Evolutionary conservation across 163 green algal species (phyloP).

Genomic region (Coccomyxa subellipsoidea): DNA sequence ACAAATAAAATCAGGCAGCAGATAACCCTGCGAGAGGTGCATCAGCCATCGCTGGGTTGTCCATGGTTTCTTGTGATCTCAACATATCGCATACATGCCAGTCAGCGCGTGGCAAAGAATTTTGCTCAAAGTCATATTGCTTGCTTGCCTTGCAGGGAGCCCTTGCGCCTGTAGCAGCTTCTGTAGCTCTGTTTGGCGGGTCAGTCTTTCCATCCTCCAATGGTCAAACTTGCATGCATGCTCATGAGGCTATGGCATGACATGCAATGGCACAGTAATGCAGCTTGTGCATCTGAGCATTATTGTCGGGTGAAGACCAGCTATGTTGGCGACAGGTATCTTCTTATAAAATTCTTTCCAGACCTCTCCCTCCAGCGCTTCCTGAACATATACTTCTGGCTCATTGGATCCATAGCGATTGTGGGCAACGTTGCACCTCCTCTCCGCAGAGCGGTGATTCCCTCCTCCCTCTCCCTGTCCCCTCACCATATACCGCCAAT

Average conservation of each 20-base stretch:
- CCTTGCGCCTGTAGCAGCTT: conserved; percentile 56
- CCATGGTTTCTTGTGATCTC: too few relatives aligned
- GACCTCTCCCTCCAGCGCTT: conserved; percentile 57
- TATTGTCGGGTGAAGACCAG: too few relatives aligned
- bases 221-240: conserved; percentile 3
- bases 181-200: conserved; percentile 49
- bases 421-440: conserved; percentile 38
- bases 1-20: conserved; percentile 62
- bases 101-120: neutral
- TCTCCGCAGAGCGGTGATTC: conserved; percentile 25
- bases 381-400: conserved; percentile 77
- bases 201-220: neutral
- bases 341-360: conserved; percentile 62
- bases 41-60: neutral
- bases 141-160: conserved; percentile 48
- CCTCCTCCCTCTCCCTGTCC: neutral
- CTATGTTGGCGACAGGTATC: conserved; percentile 34
- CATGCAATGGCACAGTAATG: too few relatives aligned
- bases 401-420: conserved; percentile 58
- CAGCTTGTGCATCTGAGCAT: too few relatives aligned
- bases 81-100: too few relatives aligned
- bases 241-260: too few relatives aligned
- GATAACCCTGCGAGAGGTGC: conserved; percentile 59
- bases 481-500: too few relatives aligned
- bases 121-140: too few relatives aligned